Conservation (phyloP, 441 rosid species). For the Lepidium campestre region DNA sequence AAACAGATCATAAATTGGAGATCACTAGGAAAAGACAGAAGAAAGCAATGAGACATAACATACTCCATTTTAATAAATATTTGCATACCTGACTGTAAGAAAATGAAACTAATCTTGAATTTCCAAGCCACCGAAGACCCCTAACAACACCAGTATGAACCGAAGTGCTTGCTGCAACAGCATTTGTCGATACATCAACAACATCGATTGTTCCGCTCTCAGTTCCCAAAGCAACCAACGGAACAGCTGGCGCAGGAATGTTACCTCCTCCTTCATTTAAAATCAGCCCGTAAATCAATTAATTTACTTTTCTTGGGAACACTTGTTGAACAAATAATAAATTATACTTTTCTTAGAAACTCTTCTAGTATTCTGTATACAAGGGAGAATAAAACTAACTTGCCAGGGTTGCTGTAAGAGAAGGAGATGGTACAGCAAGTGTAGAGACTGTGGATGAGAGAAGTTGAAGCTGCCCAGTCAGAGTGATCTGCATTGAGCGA, state of each 20-base stretch:
- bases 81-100: slow-evolving; percentile 77
- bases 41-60: slow-evolving; percentile 5
- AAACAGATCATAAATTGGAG: neutral
- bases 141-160: slow-evolving; percentile 77
- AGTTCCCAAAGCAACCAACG: slow-evolving; percentile 98
- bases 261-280: slow-evolving; percentile 82
- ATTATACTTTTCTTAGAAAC: slow-evolving; percentile 5
- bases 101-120: slow-evolving; percentile 93
- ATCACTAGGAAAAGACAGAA: slow-evolving; percentile 3
- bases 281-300: slow-evolving; percentile 28
- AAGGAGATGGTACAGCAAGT: slow-evolving; percentile 94
- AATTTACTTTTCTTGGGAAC: slow-evolving; percentile 2
- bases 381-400: slow-evolving; percentile 54
- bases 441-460: slow-evolving; percentile 91
- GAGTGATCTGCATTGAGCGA: slow-evolving; percentile 59
- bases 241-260: slow-evolving; percentile 90
- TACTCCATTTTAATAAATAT: slow-evolving; percentile 1
- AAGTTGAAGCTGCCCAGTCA: slow-evolving; percentile 90
- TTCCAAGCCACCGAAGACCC: slow-evolving; percentile 98
- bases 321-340: too few species aligned
- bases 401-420: slow-evolving; percentile 90
- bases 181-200: slow-evolving; percentile 90
- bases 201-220: slow-evolving; percentile 82
- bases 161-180: slow-evolving; percentile 81
- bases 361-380: slow-evolving; percentile 1